These are phyloP conservation scores for Scedosporium apiospermum DNA, from an alignment of 2,329 filamentous ascomycete genomes.

Conservation along the genomic window DNA sequence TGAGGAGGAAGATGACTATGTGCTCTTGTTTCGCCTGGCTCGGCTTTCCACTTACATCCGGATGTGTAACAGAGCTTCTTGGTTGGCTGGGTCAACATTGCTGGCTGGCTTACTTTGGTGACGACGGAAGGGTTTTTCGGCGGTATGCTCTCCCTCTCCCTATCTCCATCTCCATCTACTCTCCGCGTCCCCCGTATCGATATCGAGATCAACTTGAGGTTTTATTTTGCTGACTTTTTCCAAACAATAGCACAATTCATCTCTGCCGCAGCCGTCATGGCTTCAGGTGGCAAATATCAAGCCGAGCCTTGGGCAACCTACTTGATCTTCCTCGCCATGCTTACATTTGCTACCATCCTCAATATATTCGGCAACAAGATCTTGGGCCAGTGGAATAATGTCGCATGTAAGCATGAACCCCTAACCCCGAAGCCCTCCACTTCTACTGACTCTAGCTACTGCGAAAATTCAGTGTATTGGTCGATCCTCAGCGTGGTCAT, in stretches of 20 bases:
- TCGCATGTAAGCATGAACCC: conserved; percentile 20
- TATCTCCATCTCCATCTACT: no score
- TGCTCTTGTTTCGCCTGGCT: not conserved
- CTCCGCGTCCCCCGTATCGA: no score
- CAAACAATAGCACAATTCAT: conserved; percentile 27
- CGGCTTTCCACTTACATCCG: not conserved
- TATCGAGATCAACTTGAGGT: not conserved
- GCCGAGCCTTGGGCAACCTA: conserved; percentile 30
- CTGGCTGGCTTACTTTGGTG: conserved; percentile 33
- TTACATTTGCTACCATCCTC: conserved; percentile 24
- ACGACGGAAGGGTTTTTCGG: conserved; percentile 33
- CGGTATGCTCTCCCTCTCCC: conserved; percentile 14
- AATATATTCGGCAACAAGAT: conserved; percentile 32
- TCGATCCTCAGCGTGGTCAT: conserved; percentile 30
- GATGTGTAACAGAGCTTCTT: conserved; percentile 25
- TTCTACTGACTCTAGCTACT: not conserved
- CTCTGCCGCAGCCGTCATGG: conserved; percentile 29
- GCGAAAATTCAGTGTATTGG: conserved; percentile 23
- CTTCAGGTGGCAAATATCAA: conserved; percentile 25
- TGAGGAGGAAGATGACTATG: not conserved
- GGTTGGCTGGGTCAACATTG: conserved; percentile 35
- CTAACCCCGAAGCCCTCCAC: not conserved
- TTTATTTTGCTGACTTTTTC: not conserved
- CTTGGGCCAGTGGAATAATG: conserved; percentile 30
- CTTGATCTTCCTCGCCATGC: conserved; percentile 29